Percentiles rank a stretch among this genome's conserved stretches.
Evolutionary conservation across 2,329 filamentous ascomycete species (phyloP).

Genomic region (Tolypocladium ophioglossoides): DNA sequence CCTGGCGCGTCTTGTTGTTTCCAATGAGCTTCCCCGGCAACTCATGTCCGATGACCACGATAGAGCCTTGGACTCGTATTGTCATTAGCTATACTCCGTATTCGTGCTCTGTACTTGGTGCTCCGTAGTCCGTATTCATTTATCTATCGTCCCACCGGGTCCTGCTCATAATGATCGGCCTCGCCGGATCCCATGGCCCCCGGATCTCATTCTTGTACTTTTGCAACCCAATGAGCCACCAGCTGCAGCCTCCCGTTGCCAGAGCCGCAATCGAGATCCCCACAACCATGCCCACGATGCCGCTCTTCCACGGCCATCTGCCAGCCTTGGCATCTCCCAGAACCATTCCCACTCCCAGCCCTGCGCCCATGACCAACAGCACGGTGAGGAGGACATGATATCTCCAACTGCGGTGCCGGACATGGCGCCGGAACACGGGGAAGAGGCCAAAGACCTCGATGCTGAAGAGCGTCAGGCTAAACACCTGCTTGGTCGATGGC

Average conservation of each 20-base stretch:
- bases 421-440: slow-evolving; percentile 88
- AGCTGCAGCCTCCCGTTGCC: slow-evolving; percentile 86
- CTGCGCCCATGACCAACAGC: slow-evolving; percentile 66
- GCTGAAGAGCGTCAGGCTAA: slow-evolving; percentile 87
- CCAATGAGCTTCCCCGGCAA: too few relatives aligned
- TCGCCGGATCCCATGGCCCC: slow-evolving; percentile 92
- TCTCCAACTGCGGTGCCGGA: slow-evolving; percentile 69
- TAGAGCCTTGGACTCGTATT: too few relatives aligned
- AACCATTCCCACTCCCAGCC: slow-evolving; percentile 62
- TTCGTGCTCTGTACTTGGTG: not conserved
- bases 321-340: slow-evolving; percentile 32
- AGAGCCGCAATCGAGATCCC: slow-evolving; percentile 65
- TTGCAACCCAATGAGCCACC: slow-evolving; percentile 95
- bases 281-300: slow-evolving; percentile 62
- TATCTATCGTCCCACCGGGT: slow-evolving; percentile 36
- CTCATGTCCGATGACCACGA: too few relatives aligned
- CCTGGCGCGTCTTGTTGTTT: not conserved
- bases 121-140: too few relatives aligned
- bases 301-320: slow-evolving; percentile 40
- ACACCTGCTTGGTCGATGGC: slow-evolving; percentile 85
- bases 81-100: not conserved
- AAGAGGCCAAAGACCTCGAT: slow-evolving; percentile 97
- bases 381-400: slow-evolving; percentile 72
- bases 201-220: slow-evolving; percentile 99
- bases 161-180: slow-evolving; percentile 70